These are phyloP conservation scores for Neurospora sp. DNA, from an alignment of 495 filamentous ascomycete genomes.

Conservation along the genomic window DNA sequence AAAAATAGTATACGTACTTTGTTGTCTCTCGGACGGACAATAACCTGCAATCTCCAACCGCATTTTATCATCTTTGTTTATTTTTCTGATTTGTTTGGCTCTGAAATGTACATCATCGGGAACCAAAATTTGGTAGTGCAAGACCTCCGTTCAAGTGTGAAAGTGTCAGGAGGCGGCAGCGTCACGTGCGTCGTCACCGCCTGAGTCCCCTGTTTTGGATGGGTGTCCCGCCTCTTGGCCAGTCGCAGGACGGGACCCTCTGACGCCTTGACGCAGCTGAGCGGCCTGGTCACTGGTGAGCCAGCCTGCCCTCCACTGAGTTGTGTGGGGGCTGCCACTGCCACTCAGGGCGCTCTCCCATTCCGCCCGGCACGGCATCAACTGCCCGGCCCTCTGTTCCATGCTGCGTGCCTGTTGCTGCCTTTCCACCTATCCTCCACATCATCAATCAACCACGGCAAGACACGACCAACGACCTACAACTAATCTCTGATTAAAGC, in stretches of 20 bases:
- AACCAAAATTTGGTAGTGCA: not conserved
- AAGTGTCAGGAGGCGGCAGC: not conserved
- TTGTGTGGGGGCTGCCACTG: not conserved
- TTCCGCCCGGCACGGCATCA: conserved; percentile 6
- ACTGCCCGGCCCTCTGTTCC: not conserved
- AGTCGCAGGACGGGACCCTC: conserved; percentile 9
- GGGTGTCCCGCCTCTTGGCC: not conserved
- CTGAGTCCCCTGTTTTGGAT: not conserved
- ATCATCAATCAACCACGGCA: conserved; percentile 13
- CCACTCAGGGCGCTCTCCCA: conserved; percentile 5
- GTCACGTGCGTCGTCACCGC: conserved; percentile 4
- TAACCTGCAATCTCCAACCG: not conserved
- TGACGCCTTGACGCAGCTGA: conserved; percentile 25
- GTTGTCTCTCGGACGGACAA: not conserved
- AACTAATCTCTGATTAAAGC: not conserved
- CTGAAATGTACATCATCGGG: not conserved
- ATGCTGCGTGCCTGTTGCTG: not conserved
- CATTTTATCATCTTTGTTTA: not conserved
- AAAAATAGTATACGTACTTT: not conserved
- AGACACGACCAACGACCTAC: not conserved
- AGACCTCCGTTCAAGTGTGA: not conserved
- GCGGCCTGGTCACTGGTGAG: not conserved
- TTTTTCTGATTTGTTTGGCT: not conserved
- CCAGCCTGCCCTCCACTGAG: not conserved
- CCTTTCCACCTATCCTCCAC: conserved; percentile 14